Evolutionary conservation across 805 yeast species (phyloP).

Genomic region (Saccharomycopsis synnaedendra): DNA sequence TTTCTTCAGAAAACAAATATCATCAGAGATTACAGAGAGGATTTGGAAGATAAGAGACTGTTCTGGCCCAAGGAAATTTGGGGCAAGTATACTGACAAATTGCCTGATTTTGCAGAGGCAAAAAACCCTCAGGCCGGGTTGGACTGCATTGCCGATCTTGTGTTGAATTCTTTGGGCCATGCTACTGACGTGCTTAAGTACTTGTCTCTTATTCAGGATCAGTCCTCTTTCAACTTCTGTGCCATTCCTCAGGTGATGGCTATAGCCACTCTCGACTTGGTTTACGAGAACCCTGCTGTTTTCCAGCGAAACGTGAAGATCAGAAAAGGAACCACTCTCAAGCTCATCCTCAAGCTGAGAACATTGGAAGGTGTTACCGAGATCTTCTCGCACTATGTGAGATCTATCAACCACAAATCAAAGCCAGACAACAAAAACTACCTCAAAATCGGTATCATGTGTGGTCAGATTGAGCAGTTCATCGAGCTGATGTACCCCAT

Average conservation of each 20-base stretch:
- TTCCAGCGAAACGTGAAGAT: slow-evolving; percentile 70
- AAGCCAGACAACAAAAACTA: slow-evolving; percentile 79
- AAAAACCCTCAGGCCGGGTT: slow-evolving; percentile 44
- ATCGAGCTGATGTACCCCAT: slow-evolving; percentile 67
- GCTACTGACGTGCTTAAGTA: slow-evolving; percentile 67
- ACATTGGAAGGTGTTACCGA: slow-evolving; percentile 64
- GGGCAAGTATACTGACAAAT: slow-evolving; percentile 60
- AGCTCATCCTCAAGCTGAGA: slow-evolving; percentile 61
- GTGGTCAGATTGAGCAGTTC: slow-evolving; percentile 84
- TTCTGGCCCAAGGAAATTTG: slow-evolving; percentile 96
- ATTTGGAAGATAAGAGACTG: slow-evolving; percentile 79
- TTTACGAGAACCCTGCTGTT: slow-evolving; percentile 70
- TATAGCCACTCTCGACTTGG: slow-evolving; percentile 80
- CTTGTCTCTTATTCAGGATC: slow-evolving; percentile 67
- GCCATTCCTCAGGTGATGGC: slow-evolving; percentile 99
- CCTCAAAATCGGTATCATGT: slow-evolving; percentile 67
- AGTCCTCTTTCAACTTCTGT: slow-evolving; percentile 80
- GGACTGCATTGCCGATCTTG: slow-evolving; percentile 71
- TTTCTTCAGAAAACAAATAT: slow-evolving; percentile 94
- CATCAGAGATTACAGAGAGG: slow-evolving; percentile 91
- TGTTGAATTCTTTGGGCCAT: slow-evolving; percentile 67
- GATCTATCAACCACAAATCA: slow-evolving; percentile 68
- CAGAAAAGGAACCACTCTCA: slow-evolving; percentile 79
- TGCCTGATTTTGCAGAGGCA: slow-evolving; percentile 47
- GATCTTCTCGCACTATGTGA: slow-evolving; percentile 66